Evolutionary conservation across 768 basidiomycete genomes (phyloP), one percentile per base, ranked within the genome.

Genomic region (Scleroderma citrinum): DNA sequence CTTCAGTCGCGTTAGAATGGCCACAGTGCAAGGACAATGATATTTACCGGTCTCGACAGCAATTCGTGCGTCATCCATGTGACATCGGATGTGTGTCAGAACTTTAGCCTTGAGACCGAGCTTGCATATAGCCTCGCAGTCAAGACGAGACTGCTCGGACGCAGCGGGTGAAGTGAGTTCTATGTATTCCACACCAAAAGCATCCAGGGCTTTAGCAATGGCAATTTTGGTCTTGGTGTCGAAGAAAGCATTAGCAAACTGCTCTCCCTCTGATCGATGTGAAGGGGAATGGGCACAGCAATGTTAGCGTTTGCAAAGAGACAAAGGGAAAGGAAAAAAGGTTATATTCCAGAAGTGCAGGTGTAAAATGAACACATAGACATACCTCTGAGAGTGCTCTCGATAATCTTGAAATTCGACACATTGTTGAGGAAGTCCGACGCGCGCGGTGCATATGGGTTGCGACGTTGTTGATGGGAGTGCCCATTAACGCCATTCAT

Each of bases 161-260:
- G 96, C 95, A 38, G 88, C 92, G 42, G 96, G 95, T 13, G 95
- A 97, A 30, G 96, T 99, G 64, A 99, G 85, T 65, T 99, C 96
- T 63, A 99, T 93, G 78, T 99, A 99, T 66, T 99, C 96, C 50
- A 98, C 96, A 62, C 96, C 96, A 65, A 99, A 98, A 44, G 93
- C 94, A 76, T 97, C 94, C 50, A 98, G 83, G 13, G 93, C 93
- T 75, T 85, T 92, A 56, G 96, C 96, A 59, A 99, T 99, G 66
- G 94, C 93, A 66, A 97, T 96, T 81, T 99, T 99, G 71, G 94
- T 98, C 76, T 94, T 93, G 65, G 92, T 93, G 66, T 96, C 95
- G 67, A 98, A 99, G 78, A 99, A 99, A 47, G 96, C 95, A 64
- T 98, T 99, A 54, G 96, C 96, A 61, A 99, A 99, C 68, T 99